Percentiles rank a stretch among this genome's conserved stretches.
These are phyloP conservation scores for Yamagishiella unicocca DNA, from an alignment of 139 green algal species.

Conservation along the genomic window DNA sequence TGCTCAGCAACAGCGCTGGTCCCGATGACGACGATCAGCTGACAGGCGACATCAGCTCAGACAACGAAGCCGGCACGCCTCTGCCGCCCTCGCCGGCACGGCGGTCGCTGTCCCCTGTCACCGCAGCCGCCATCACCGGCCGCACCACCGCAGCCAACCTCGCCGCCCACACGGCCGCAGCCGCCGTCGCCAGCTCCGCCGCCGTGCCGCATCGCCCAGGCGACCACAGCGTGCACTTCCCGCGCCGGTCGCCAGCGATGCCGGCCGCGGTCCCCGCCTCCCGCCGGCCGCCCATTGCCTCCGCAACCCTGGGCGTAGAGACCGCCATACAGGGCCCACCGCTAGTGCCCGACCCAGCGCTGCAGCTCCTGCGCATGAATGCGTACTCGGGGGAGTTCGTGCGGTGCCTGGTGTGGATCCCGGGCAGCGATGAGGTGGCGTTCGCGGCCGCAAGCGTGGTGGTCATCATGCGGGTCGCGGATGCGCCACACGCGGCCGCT, in stretches of 20 bases:
- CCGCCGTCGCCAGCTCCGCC: background rate
- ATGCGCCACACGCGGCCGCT: background rate
- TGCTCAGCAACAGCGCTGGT: background rate
- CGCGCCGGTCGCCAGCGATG: background rate
- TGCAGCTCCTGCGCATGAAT: constrained; percentile 69
- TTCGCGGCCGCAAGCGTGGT: constrained; percentile 70
- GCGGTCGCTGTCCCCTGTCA: background rate
- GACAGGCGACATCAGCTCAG: constrained; percentile 3
- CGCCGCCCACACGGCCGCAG: background rate
- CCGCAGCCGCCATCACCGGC: background rate
- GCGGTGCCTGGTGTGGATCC: constrained; percentile 64
- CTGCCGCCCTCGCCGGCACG: constrained; percentile 8
- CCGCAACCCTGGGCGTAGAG: background rate
- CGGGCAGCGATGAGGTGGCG: constrained; percentile 69
- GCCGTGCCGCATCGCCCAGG: background rate
- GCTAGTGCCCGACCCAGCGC: constrained; percentile 52
- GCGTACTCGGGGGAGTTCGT: constrained; percentile 74
- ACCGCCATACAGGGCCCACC: background rate
- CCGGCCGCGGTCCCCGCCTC: background rate
- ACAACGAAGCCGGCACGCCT: constrained; percentile 11
- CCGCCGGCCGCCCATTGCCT: background rate
- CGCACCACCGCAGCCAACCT: background rate
- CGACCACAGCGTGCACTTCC: background rate
- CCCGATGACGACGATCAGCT: background rate
- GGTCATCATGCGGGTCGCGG: constrained; percentile 63